A percentile compares a stretch with the other conserved stretches of the same genome.
These are phyloP conservation scores for Candida koratica DNA, from an alignment of 805 yeast species.

Conservation along the genomic window DNA sequence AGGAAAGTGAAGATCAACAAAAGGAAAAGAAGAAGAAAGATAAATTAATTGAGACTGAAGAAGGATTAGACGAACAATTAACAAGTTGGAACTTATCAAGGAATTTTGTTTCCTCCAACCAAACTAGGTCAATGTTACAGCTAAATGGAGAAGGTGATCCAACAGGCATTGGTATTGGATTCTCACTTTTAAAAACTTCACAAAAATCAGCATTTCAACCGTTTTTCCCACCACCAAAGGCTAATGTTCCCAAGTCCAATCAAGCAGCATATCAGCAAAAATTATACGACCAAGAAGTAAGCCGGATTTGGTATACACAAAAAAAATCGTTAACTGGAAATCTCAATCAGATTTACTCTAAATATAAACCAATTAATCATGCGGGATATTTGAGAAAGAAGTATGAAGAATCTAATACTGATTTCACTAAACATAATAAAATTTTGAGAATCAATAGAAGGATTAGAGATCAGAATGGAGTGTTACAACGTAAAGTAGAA, in stretches of 20 bases:
- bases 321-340: constrained; percentile 48
- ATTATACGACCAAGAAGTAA: constrained; percentile 86
- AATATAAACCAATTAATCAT: constrained; percentile 37
- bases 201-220: constrained; percentile 88
- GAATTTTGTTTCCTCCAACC: constrained; percentile 89
- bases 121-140: constrained; percentile 95
- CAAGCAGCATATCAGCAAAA: constrained; percentile 66
- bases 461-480: constrained; percentile 79
- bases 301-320: constrained; percentile 86
- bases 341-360: constrained; percentile 29
- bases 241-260: constrained; percentile 35
- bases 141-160: constrained; percentile 95
- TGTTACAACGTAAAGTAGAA: constrained; percentile 75
- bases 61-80: constrained; percentile 73
- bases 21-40: constrained; percentile 31
- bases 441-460: constrained; percentile 62
- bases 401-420: constrained; percentile 33
- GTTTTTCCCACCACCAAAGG: constrained; percentile 32
- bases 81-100: constrained; percentile 94
- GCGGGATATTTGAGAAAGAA: constrained; percentile 29
- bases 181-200: constrained; percentile 82
- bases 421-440: constrained; percentile 25
- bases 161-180: constrained; percentile 84
- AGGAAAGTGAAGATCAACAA: constrained; percentile 31
- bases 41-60: constrained; percentile 37